Evolutionary conservation across 176 grass and related monocot genomes (phyloP), one percentile per base, ranked within the genome.

Genomic region (Oryza glaberrima): DNA sequence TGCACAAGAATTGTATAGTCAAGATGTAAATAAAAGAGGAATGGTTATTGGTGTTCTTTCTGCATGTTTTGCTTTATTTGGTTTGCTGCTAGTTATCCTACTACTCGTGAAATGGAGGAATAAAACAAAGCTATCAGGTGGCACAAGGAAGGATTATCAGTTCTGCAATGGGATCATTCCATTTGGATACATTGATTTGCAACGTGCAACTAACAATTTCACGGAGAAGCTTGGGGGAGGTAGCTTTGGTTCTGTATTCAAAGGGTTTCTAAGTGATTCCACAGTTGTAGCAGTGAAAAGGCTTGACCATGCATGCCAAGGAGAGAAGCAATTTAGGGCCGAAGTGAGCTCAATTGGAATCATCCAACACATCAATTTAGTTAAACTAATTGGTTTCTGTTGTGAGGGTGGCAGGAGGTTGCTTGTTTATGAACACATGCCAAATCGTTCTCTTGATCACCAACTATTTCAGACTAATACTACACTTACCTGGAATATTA

Each of bases 211-310:
- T 6, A 87, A 84, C 22, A 90, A 87, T 77, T 92, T 92, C 70
- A 84, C 84, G 0, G 87, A 87, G 9, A 85, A 44, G 75, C 34
- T 90, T 25, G 91, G 91, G 5, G 65, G 17, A 78, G 87, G 91
- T 60, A 70, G 87, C n/a, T 92, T 90, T 52, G 91, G 91, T 23
- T 90, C 84, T 6, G 87, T 92, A 11, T 90, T 81, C 48, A 90
- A 90, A 44, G 91, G 91, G 3, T n/a, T 38, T 65, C 54, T 92
- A 13, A 58, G 56, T 34, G 87, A 87, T 36, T 84, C 65, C 8
- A 77, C 17, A 41, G 0, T 8, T 4, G 77, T 92, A 46, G 91
- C 87, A 49, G 91, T 92, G 20, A 92, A 92, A 85, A 90, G 76
- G 70, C 91, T 92, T 19, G 52, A 86, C 51, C 17, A 19, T n/a